Evolutionary conservation across 2,329 filamentous ascomycete species (phyloP).

Genomic region (Aspergillus aculeatus): DNA sequence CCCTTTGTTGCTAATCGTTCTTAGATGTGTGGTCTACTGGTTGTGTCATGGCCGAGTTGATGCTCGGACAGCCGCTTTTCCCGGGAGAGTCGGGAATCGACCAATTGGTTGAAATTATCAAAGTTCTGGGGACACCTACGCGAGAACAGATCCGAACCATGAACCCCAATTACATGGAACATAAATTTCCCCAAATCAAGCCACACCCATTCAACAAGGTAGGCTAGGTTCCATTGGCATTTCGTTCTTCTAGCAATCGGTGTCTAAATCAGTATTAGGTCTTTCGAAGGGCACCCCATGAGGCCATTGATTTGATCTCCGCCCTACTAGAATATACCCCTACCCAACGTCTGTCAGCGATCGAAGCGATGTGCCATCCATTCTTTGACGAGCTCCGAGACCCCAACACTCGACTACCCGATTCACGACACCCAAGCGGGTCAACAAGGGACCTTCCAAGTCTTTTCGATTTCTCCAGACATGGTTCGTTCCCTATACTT

Average conservation of each 20-base stretch:
- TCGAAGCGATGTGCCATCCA: conserved; percentile 96
- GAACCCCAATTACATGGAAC: conserved; percentile 99
- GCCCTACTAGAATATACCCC: conserved; percentile 94
- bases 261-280: conserved; percentile 55
- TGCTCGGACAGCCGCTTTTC: conserved; percentile 97
- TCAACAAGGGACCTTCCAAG: conserved; percentile 77
- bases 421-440: conserved; percentile 85
- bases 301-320: conserved; percentile 92
- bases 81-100: conserved; percentile 98
- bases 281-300: conserved; percentile 91
- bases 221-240: neutral
- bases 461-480: conserved; percentile 89
- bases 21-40: conserved; percentile 98
- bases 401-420: conserved; percentile 84
- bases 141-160: conserved; percentile 98
- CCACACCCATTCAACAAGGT: conserved; percentile 96
- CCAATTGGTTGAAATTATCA: conserved; percentile 98
- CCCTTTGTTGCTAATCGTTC: conserved; percentile 12
- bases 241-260: neutral
- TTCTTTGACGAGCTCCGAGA: conserved; percentile 98
- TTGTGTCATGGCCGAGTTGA: conserved; percentile 98
- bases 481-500: conserved; percentile 65
- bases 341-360: conserved; percentile 86
- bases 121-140: conserved; percentile 93
- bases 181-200: conserved; percentile 99